Evolutionary conservation across 2,329 filamentous ascomycete species (phyloP), one percentile per base, ranked within the genome.

Genomic region (Aspergillus sp.): DNA sequence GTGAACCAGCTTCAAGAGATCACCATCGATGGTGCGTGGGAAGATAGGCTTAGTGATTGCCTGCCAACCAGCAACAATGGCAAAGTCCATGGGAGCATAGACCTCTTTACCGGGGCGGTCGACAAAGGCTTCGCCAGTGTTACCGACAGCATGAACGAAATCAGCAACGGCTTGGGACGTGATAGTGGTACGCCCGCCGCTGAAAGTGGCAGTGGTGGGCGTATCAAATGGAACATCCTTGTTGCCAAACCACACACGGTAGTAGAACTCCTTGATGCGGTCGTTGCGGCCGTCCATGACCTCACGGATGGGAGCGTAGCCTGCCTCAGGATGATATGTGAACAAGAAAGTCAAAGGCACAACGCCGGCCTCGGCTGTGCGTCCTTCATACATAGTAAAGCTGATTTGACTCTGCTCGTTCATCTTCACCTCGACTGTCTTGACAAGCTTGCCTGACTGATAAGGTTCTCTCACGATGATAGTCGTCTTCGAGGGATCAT

Each of bases 41-140:
- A 99, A 99, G 77, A 99, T 99, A 13, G 95, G 95, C 84, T 98
- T 98, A 10, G 93, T 99, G 72, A 99, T 99, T 47, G 95, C 95
- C 81, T 99, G 98, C 93, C 93, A 97, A 64, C 93, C 93, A 54
- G 96, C 90, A n/a, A 97, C 93, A 67, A 97, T 96, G 66, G 93
- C 93, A 71, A 96, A 99, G 78, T 99, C 95, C 95, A 99, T 99
- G 32, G 96, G 95, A 7, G 95, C 95, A 69, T 90, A 94, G 65
- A 97, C 91, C 64, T 91, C 88, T 82, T 98, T 98, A 67, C 92
- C 94, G 48, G 93, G 94, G 51, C 94, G 87, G 71, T 98, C 94
- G 56, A 99, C 94, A 68, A 99, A 99, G 7, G 95, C 93, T 76
- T 99, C 95, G 39, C 94, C 94, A 13, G 91, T 96, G 80, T 99